Conservation (phyloP, 2,329 filamentous ascomycete species). For the Aspergillus fructus region DNA sequence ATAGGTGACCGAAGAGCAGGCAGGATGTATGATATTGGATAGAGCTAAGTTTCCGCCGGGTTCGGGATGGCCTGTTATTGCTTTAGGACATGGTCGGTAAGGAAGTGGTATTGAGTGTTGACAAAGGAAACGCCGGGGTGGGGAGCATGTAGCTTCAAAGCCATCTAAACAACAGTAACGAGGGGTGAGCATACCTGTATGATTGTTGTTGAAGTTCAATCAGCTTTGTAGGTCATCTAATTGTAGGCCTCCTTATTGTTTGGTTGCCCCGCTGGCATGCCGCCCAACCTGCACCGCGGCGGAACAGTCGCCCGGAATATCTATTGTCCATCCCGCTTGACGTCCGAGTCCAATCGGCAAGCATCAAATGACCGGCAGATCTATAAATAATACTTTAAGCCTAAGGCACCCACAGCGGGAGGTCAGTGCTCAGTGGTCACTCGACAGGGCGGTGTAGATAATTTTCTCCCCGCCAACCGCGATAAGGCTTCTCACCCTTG, state of each 20-base stretch:
- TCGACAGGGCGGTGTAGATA: constrained; percentile 11
- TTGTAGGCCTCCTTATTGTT: constrained; percentile 12
- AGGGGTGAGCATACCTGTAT: neutral
- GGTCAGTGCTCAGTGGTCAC: neutral
- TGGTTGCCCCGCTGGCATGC: constrained; percentile 17
- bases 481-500: constrained; percentile 20
- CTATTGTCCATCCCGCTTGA: constrained; percentile 20
- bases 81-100: neutral
- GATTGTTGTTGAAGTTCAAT: neutral
- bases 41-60: neutral
- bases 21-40: neutral
- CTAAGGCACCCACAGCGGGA: constrained; percentile 6
- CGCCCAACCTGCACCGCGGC: constrained; percentile 11
- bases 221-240: neutral
- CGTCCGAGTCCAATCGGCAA: constrained; percentile 20
- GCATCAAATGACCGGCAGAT: neutral
- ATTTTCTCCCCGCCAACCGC: constrained; percentile 17
- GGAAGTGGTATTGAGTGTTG: neutral
- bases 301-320: constrained; percentile 22
- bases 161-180: neutral
- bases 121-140: neutral
- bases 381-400: constrained; percentile 3
- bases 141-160: neutral
- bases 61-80: neutral
- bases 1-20: neutral